Base-by-base conservation (phyloP, 441 rosid species). In the Viola pubescens region DNA sequence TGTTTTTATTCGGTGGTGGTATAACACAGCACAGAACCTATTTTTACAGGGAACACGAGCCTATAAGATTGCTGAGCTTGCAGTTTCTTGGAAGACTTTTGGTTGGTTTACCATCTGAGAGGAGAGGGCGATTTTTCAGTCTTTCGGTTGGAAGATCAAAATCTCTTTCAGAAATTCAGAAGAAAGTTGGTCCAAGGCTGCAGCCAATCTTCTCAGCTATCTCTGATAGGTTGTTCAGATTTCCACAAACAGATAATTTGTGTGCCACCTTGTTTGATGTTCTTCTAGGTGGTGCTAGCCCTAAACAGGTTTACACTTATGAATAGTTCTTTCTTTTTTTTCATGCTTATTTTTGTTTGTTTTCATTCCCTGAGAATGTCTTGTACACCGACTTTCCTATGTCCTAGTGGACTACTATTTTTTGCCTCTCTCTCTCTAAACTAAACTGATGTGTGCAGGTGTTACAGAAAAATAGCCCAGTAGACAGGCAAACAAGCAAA, bases 211-310 rank as follows among this genome's bases (percentile, higher is more conserved):
- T 94, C 69, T 66, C 79, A 44, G 87, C 86, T 55, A 87, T 94
- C 69, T 80, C 89, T 60, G 96, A 90, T 39, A 79, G 94, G 66
- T 52, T 94, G 74, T 94, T 90, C 67, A 86, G 67, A 62, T 94
- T 81, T 85, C 94, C 90, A 8, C 91, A 68, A 70, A 90, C 97
- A 55, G 96, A 94, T 70, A 77, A 77, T 80, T 79, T 94, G 70
- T 83, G 97, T 68, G 97, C 95, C 56, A 75, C 94, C 73, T 82
- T 94, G 83, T 90, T 90, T 58, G 99, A 94, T 70, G 91, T 88
- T 71, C 99, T 94, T 82, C 95, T 94, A 67, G 99, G 99, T 56
- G 97, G 99, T 70, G 99, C 99, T 63, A 94, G 99, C 75, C 99
- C 99, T 54, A 90, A 84, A 80, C 99, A 94, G 99, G 99, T 92